Evolutionary conservation across 495 filamentous ascomycete species (phyloP), one percentile per base, ranked within the genome.

Genomic region (Parmelia sp.): DNA sequence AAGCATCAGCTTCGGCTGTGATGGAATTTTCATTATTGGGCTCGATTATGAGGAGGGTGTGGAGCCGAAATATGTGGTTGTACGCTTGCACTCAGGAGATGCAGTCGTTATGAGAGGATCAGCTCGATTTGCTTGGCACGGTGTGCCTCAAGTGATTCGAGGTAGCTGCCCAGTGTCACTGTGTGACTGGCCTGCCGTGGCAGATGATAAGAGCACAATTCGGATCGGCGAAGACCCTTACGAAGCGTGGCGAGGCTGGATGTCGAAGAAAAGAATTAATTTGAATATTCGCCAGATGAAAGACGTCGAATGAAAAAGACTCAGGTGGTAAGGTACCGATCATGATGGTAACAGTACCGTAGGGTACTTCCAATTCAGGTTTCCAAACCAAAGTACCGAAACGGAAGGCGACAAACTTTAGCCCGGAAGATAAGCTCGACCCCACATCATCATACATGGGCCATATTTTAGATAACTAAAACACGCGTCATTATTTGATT

Each of bases 221-320:
- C 74, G 73, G 5, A 63, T 68, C 25, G 61, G 57, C 17, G 58
- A 66, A 42, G 73, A 74, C 5, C 71, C 73, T 57, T 89, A 82
- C 67, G 75, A 83, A 62, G 76, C 76, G 57, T 96, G 90, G 88
- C 87, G 79, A 71, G 88, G 86, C 6, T 97, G 92, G 92, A 91
- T 96, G 87, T 76, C 75, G 39, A 81, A 83, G 21, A 96, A 96
- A 76, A 79, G 93, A 69, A 83, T 97, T 61, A 96, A 96, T 75
- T 68, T 97, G 61, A 97, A 96, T 73, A 87, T 97, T 17, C 82
- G 92, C 67, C 94, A 97, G 75, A 95, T 96, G 88, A 85, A 79
- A 72, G 87, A 86, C 61, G 83, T n/a, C n/a, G n/a, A n/a, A n/a
- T n/a, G n/a, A 64, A 70, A 19, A 35, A 15, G 44, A 1, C 9